Evolutionary conservation across 2,329 filamentous ascomycete genomes (phyloP), one percentile per base, ranked within the genome.

Genomic region (Aspergillus pseudonomiae): DNA sequence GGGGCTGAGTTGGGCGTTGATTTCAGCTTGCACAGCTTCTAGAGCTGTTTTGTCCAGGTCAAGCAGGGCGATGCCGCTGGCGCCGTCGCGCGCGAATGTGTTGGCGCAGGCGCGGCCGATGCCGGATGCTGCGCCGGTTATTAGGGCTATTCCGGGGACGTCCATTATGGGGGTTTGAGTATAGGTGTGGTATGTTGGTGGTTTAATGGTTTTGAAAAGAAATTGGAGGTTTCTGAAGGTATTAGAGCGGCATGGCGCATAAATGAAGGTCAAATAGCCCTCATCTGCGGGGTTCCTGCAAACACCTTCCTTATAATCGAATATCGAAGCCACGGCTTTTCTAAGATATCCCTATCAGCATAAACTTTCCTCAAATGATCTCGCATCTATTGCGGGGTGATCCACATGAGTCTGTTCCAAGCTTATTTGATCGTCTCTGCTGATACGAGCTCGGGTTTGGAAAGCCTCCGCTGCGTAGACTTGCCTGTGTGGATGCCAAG

Each of bases 11-110:
- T 41, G 39, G 2, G 39, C n/a, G 19, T 41, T 41, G 6, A 41
- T 41, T 1, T 41, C 39, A 16, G 39, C 39, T 41, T 41, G 39
- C 39, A 41, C 39, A 1, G 39, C 6, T n/a, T 41, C 39, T n/a
- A 41, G 19, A 2, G 11, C 45, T 12, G n/a, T 12, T 28, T 26
- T 16, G 11, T 24, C 45, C 2, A 61, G 28, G 16, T 64, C 62
- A 21, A 45, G 48, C 3, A 64, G 62, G 19, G 48, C 46, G 4
- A 64, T 36, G 11, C 54, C 45, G 3, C 55, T 56, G 26, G 59
- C 59, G 28, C 62, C 62, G 43, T 64, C 62, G 30, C 52, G 45
- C 21, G 61, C 62, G 41, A 64, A 64, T 55, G 59, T 61, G 39
- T 61, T 46, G 6, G 62, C 59, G 6, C 46, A 55, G 45, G 62